These are phyloP conservation scores for Pichia paraexigua DNA, from an alignment of 805 yeast genomes.

Conservation along the genomic window DNA sequence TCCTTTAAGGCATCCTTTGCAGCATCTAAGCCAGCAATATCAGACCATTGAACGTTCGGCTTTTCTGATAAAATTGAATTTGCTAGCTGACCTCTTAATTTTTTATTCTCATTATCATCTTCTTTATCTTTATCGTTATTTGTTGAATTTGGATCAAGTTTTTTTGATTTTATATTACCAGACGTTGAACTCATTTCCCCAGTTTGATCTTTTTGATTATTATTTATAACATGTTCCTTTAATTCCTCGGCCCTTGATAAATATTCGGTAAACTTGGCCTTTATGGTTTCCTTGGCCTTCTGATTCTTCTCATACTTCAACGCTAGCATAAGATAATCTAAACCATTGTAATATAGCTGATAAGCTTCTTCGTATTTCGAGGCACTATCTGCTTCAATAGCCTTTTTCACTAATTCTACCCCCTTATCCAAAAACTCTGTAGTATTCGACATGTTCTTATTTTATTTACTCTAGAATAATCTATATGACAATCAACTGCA, in stretches of 20 bases:
- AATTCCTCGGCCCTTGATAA: constrained; percentile 88
- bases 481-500: background rate
- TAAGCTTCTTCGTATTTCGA: constrained; percentile 91
- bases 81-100: constrained; percentile 81
- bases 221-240: constrained; percentile 77
- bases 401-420: constrained; percentile 88
- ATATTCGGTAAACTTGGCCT: constrained; percentile 86
- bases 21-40: constrained; percentile 89
- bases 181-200: constrained; percentile 47
- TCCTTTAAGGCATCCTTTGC: constrained; percentile 97
- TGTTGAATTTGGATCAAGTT: constrained; percentile 28
- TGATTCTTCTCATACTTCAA: constrained; percentile 90
- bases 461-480: background rate
- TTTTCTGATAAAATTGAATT: constrained; percentile 87
- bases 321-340: constrained; percentile 93
- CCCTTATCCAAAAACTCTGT: constrained; percentile 82
- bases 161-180: constrained; percentile 51
- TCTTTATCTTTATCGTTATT: constrained; percentile 36
- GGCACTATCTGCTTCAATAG: constrained; percentile 89
- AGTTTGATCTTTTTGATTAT: constrained; percentile 35
- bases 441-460: constrained; percentile 26
- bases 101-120: constrained; percentile 75
- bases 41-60: constrained; percentile 91
- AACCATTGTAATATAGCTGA: constrained; percentile 82
- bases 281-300: constrained; percentile 78